phyloP scores from a whole-genome alignment of 2,329 filamentous ascomycete species.

The Drechmeria coniospora region DNA sequence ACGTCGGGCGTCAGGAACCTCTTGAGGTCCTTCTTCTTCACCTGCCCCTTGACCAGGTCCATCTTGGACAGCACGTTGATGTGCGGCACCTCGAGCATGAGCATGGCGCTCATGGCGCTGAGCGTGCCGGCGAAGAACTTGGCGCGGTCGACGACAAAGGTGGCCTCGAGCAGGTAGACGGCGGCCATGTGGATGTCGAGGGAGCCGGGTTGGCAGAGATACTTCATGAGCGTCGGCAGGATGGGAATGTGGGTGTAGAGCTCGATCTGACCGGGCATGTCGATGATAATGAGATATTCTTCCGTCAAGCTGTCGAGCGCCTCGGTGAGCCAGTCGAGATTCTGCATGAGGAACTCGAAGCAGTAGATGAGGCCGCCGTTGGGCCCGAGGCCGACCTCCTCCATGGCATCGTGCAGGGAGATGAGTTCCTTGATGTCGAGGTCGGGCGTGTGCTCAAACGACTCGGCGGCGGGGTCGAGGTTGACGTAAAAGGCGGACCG shows the following conservation, averaged over 20 bases:
- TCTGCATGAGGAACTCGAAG: slow-evolving; percentile 90
- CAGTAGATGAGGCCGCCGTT: slow-evolving; percentile 93
- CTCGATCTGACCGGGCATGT: slow-evolving; percentile 98
- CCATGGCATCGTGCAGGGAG: slow-evolving; percentile 89
- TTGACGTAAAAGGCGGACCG: slow-evolving; percentile 98
- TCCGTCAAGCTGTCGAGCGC: slow-evolving; percentile 75
- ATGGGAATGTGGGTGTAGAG: slow-evolving; percentile 95
- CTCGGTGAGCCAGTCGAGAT: slow-evolving; percentile 81
- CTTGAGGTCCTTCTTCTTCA: slow-evolving; percentile 77
- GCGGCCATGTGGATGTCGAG: slow-evolving; percentile 88
- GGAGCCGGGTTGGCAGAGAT: slow-evolving; percentile 61
- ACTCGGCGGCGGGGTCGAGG: slow-evolving; percentile 88
- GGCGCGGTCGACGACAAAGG: slow-evolving; percentile 85
- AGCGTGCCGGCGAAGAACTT: slow-evolving; percentile 96
- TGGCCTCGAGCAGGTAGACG: slow-evolving; percentile 86
- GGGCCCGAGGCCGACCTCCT: slow-evolving; percentile 77
- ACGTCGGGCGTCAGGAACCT: slow-evolving; percentile 80
- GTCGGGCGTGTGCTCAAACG: slow-evolving; percentile 81
- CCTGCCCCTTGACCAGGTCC: slow-evolving; percentile 84
- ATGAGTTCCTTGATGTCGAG: slow-evolving; percentile 94
- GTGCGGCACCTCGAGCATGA: slow-evolving; percentile 94
- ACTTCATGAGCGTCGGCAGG: slow-evolving; percentile 67
- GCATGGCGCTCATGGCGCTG: slow-evolving; percentile 96
- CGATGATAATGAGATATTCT: slow-evolving; percentile 93
- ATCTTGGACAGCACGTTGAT: slow-evolving; percentile 96